Base-by-base conservation (phyloP, 768 basidiomycete species). In the Fomitopsis serialis region DNA sequence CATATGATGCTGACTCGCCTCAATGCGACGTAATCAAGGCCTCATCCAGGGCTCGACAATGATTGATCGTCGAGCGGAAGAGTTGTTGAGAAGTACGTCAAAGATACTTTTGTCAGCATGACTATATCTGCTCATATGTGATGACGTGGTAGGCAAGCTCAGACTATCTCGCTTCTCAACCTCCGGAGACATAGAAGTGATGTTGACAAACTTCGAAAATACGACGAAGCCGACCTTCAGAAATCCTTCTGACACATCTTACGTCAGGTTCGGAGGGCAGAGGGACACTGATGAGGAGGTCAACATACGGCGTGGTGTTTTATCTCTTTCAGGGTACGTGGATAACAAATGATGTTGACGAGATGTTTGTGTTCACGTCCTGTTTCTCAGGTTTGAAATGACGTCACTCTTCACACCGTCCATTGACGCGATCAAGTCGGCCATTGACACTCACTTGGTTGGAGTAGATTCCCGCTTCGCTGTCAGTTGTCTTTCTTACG, bases 191-290 rank as follows among this genome's bases (percentile, higher is more conserved):
- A 32, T 32, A 5, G 58, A 53, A 17, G 56, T 61, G 17, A 74
- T 76, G 64, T 56, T 69, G 0, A 65, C 71, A 3, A 54, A 62
- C 2, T 77, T 77, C 42, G 74, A 76, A 52, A 65, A 65, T 51
- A 65, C 66, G 5, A 66, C 73, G 29, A 77, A 77, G 55, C 66
- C 71, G 17, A 76, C 72, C 21, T 78, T 77, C 54, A 78, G 68
- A 21, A 66, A 65, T 50, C 65, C 61, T 0, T 61, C 66, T 15
- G 70, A 72, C 42, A 66, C 73, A 0, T 72, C 69, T 13, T 77
- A 70, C 52, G 69, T 67, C 25, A 76, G 65, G 43, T 74, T 78
- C 42, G 75, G 77, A 21, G 72, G 68, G 2, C 59, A 67, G 40
- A 61, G 70, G 1, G 71, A 72, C 53, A 70, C 65, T 42, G 76